Evolutionary conservation across 257 asterid genomes (phyloP).

Genomic region (Paraleonurus japonicus): DNA sequence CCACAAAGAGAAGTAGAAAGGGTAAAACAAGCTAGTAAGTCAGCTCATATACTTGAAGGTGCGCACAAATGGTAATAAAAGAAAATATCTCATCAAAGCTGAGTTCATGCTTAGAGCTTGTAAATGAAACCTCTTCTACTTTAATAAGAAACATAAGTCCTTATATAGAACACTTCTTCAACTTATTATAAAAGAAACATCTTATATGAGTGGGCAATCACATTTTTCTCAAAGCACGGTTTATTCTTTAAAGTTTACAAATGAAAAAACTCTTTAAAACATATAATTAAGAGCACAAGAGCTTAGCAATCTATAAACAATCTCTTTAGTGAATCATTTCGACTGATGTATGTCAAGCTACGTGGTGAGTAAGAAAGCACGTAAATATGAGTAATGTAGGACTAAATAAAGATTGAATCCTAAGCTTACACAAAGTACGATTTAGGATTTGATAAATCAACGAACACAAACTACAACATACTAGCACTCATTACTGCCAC

Average conservation of each 20-base stretch:
- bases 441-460: neutral
- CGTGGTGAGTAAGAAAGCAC: neutral
- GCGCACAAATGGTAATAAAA: too few relatives aligned
- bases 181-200: neutral
- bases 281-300: neutral
- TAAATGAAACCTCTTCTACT: neutral
- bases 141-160: neutral
- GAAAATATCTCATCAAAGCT: neutral
- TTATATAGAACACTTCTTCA: neutral
- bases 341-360: neutral
- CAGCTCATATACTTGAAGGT: neutral
- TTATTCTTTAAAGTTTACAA: neutral
- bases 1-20: neutral
- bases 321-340: neutral
- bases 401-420: neutral
- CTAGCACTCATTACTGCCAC: neutral
- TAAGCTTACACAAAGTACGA: neutral
- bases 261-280: neutral
- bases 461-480: constrained; percentile 2
- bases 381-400: neutral
- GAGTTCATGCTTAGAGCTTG: neutral
- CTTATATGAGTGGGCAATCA: neutral
- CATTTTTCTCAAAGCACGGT: neutral
- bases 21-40: neutral
- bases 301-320: neutral